A percentile compares a stretch with the other conserved stretches of the same genome.
Conservation (phyloP, 352 stramenopile genomes). For the Phytopythium boreale region DNA sequence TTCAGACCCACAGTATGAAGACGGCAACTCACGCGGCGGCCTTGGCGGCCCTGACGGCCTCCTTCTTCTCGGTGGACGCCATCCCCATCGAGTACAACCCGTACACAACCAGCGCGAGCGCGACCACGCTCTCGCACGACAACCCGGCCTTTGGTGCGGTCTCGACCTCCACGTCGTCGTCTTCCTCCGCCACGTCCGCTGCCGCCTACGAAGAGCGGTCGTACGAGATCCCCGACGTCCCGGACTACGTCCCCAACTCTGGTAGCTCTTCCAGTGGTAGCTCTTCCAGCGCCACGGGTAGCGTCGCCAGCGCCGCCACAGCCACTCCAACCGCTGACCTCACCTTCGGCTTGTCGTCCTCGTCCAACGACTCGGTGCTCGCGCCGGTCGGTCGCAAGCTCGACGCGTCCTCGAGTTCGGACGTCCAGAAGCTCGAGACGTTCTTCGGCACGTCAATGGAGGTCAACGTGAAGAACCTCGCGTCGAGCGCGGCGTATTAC, state of each 20-base stretch:
- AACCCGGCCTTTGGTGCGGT: slow-evolving; percentile 26
- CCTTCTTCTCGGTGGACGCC: neutral
- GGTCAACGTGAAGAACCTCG: slow-evolving; percentile 25
- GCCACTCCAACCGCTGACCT: slow-evolving; percentile 11
- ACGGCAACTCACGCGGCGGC: neutral
- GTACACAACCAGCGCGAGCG: slow-evolving; percentile 20
- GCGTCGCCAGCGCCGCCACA: slow-evolving; percentile 2
- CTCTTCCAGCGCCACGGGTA: slow-evolving; percentile 6
- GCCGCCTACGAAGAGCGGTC: slow-evolving; percentile 17
- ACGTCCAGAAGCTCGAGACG: slow-evolving; percentile 32
- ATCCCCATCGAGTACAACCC: slow-evolving; percentile 32
- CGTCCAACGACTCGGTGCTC: slow-evolving; percentile 13
- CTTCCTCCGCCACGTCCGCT: neutral
- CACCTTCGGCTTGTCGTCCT: slow-evolving; percentile 15
- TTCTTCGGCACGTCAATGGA: slow-evolving; percentile 27
- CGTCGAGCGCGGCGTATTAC: slow-evolving; percentile 15
- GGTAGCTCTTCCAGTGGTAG: slow-evolving; percentile 1
- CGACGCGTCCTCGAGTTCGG: slow-evolving; percentile 15
- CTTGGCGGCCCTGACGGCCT: neutral
- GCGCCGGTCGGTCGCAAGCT: slow-evolving; percentile 6
- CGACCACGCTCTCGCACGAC: slow-evolving; percentile 22
- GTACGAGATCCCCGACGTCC: slow-evolving; percentile 12
- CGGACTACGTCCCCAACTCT: slow-evolving; percentile 12
- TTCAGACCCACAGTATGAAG: slow-evolving; percentile 1
- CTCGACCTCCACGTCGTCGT: slow-evolving; percentile 6